These are phyloP conservation scores for Paramarasmius palmivorus DNA, from an alignment of 1,284 basidiomycete species.

Conservation along the genomic window DNA sequence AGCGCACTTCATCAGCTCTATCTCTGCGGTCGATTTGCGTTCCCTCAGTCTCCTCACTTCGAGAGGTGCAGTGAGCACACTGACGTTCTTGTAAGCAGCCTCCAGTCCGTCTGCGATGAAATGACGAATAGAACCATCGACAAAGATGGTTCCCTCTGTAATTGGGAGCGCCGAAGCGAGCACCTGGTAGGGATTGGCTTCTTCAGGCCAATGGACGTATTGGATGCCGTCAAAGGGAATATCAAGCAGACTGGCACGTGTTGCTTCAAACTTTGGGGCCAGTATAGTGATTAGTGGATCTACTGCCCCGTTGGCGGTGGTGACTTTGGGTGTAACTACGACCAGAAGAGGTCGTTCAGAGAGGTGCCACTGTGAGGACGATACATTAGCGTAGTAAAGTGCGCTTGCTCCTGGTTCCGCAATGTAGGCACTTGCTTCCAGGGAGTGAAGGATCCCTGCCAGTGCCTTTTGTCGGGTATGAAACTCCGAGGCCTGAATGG, in stretches of 20 bases:
- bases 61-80: constrained; percentile 48
- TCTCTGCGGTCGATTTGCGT: constrained; percentile 71
- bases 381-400: constrained; percentile 73
- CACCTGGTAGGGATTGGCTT: constrained; percentile 64
- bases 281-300: constrained; percentile 56
- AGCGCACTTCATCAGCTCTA: constrained; percentile 73
- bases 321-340: constrained; percentile 50
- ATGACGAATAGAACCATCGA: constrained; percentile 60
- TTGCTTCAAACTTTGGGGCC: constrained; percentile 77
- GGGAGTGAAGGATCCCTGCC: constrained; percentile 46
- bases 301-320: constrained; percentile 25
- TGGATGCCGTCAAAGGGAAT: constrained; percentile 47
- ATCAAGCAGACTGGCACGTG: constrained; percentile 61
- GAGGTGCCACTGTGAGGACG: constrained; percentile 60
- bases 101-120: constrained; percentile 64
- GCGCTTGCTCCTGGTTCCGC: constrained; percentile 77
- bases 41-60: constrained; percentile 68
- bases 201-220: constrained; percentile 77
- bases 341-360: constrained; percentile 81
- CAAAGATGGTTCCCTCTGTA: constrained; percentile 46
- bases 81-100: constrained; percentile 41
- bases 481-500: constrained; percentile 53
- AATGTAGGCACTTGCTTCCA: constrained; percentile 65
- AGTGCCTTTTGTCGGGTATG: constrained; percentile 52
- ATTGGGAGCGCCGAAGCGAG: constrained; percentile 46